Conservation (phyloP, 2,329 filamentous ascomycete species). For the Cladosporium cucumerinum region DNA sequence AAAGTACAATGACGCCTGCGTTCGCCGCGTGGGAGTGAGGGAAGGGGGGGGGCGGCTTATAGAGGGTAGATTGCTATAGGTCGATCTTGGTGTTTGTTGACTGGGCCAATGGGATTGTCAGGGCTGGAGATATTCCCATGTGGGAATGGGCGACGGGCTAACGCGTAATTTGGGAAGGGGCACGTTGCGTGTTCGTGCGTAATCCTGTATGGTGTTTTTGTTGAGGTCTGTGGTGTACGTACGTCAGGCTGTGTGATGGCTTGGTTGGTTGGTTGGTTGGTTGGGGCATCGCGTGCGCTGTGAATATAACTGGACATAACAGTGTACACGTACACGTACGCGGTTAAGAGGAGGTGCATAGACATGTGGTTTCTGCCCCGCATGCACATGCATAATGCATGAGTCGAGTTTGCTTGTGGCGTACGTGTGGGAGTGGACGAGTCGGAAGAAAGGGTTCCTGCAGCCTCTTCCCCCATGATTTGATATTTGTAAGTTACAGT, state of each 20-base stretch:
- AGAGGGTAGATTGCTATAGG: slow-evolving; percentile 8
- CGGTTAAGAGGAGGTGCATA: not conserved
- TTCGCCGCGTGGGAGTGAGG: not conserved
- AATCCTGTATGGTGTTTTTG: not conserved
- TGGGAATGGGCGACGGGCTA: not conserved
- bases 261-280: not conserved
- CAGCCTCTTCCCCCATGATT: not conserved
- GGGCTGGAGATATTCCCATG: not conserved
- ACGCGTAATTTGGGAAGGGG: not conserved
- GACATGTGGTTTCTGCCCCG: not conserved
- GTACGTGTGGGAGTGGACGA: not conserved
- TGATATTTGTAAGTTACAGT: too few species aligned
- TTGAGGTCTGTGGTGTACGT: not conserved
- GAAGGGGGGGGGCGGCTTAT: too few species aligned
- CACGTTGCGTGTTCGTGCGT: not conserved
- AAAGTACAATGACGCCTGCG: not conserved
- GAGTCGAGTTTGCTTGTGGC: not conserved
- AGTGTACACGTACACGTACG: not conserved
- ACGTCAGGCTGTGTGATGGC: not conserved
- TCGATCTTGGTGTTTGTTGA: not conserved
- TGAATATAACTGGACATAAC: not conserved
- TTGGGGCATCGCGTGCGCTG: not conserved
- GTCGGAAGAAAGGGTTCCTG: not conserved
- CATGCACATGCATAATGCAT: not conserved
- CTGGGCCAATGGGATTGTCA: not conserved